Base-by-base conservation (phyloP, 2,329 filamentous ascomycete genomes). In the Aotearoamyces nothofagi region DNA sequence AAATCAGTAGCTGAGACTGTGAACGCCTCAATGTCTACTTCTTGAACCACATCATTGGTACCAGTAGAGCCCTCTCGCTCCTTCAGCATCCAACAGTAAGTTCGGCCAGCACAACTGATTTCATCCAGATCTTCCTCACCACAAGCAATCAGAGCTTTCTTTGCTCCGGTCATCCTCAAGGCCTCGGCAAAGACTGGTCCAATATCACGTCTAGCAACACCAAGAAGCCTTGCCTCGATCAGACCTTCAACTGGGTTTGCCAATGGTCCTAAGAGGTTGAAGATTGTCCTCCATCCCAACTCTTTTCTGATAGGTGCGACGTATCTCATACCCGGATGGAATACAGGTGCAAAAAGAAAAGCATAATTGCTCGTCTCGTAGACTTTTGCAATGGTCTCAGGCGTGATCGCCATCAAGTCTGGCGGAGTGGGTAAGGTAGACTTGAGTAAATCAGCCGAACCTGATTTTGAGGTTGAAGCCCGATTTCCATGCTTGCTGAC, bases 401-500 rank as follows among this genome's bases (percentile, higher is more conserved):
- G 78, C 9, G 66, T 76, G 37, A 94, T 69, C 23, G 78, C 77
- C 27, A 64, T 60, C 37, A 96, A 74, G 41, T 78, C 69, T 5
- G 83, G 86, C 8, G 82, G 59, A 22, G 60, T 70, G 3, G 80
- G 83, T 33, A 61, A 53, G 52, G 87, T 80, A 45, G 71, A 71
- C 46, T 74, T 76, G 35, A 98, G 68, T 26, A 98, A 69, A 55
- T 98, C 90, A 32, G 90, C 90, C 24, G 86, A 93, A 29, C 90
- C 90, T 3, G 87, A 96, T 48, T 90, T 86, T 31, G 86, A 94
- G 3, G 90, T 96, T 31, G 84, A 90, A 23, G 90, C 86, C 41
- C 79, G 77, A 61, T 98, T 98, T 39, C 90, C 90, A 57, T 98
- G 90, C 59, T 98, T 98, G 40, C 80, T 82, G 33, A 93, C 66